Percentiles rank a stretch among this genome's conserved stretches.
phyloP scores from a whole-genome alignment of 179 eudicot species.

The Corrigiola litoralis region DNA sequence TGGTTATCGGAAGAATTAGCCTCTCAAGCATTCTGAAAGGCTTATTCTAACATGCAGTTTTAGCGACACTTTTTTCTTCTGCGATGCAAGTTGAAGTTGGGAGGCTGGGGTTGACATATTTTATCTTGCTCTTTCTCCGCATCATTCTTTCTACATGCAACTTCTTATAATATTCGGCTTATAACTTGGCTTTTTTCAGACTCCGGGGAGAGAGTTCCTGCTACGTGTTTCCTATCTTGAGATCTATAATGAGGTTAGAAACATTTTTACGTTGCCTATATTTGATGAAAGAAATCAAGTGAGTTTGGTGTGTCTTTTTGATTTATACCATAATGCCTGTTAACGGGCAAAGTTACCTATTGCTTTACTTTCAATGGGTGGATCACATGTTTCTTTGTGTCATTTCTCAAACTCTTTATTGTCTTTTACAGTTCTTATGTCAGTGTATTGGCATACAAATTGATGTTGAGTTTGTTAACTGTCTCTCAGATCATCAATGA shows the following conservation, averaged over 20 bases:
- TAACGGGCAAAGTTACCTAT: neutral
- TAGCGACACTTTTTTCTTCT: neutral
- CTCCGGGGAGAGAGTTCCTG: constrained; percentile 89
- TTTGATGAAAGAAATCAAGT: neutral
- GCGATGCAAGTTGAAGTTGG: neutral
- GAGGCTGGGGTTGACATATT: neutral
- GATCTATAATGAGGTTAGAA: constrained; percentile 90
- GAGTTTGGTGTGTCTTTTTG: neutral
- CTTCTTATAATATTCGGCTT: neutral
- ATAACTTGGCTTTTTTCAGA: constrained; percentile 40
- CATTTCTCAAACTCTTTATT: neutral
- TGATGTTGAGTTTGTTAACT: constrained; percentile 1
- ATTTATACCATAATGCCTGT: too few relatives aligned
- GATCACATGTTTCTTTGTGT: too few relatives aligned
- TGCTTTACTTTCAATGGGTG: too few relatives aligned
- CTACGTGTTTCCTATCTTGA: constrained; percentile 96
- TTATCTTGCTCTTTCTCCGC: neutral
- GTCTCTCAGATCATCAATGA: constrained; percentile 81
- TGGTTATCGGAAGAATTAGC: constrained; percentile 1
- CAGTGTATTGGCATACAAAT: neutral
- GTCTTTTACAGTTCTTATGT: neutral
- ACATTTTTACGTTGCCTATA: neutral
- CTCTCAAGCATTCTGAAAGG: neutral
- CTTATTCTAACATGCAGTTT: neutral
- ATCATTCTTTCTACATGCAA: neutral